Evolutionary conservation across 2,329 filamentous ascomycete genomes (phyloP), one percentile per base, ranked within the genome.

Genomic region (Blastomyces percursus): DNA sequence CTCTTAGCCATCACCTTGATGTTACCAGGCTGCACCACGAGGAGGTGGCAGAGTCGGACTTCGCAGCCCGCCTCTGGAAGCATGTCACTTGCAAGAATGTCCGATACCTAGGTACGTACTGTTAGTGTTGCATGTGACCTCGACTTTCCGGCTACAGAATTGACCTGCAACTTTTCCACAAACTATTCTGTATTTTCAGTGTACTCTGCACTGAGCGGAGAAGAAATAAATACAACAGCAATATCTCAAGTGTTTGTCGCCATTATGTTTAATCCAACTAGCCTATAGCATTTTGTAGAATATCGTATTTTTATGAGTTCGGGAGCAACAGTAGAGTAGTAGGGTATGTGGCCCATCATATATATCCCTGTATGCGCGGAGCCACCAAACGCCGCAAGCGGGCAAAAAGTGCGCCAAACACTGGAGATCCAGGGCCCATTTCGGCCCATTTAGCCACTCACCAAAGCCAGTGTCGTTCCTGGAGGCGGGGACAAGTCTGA

Each of bases 401-500:
- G 54, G 35, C n/a, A 27, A 21, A 7, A 8, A 14, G 35, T 30
- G 24, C 14, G n/a, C 56, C 56, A 30, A 57, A 57, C 58, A 19
- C 21, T 35, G 27, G 40, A 30, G 44, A 44, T 58, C 55, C 21
- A 58, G 21, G 21, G 21, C 21, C 21, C 35, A 44, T 44, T 12
- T 58, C 38, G 55, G 38, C 55, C 32, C n/a, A 57, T 19, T 38
- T 58, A 42, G 40, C 56, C 38, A 58, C 56, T 30, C 56, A 30
- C 40, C 56, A 19, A 19, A n/a, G 21, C 56, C 40, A 46, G 24
- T 38, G 24, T 40, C 46, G 38, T 30, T 61, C 42, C 40, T 46
- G 60, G 50, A 61, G 48, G 50, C 60, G 50, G 59, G 32, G 59
- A 42, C 32, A 60, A 27, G 12, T 3, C 21, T 24, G 46, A 50